Evolutionary conservation across 371 early-diverging fungal genomes (phyloP), one percentile per base, ranked within the genome.

Genomic region (Dichotomocladium elegans): DNA sequence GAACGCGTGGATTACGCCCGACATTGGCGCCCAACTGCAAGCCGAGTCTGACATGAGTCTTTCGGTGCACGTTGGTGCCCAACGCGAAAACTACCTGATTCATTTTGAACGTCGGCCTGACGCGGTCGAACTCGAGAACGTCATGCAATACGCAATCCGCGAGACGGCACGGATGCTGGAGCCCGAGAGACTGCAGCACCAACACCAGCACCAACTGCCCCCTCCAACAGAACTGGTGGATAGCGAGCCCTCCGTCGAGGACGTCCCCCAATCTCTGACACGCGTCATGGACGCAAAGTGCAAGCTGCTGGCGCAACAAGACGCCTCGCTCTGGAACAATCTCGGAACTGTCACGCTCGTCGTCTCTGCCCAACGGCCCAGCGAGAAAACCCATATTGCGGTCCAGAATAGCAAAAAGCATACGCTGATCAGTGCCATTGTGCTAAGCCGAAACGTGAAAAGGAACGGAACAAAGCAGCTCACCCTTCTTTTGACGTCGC

Each of bases 1-100:
- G 41, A 76, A 72, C 17, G 76, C 76, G 2, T 76, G 76, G 76
- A 66, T 76, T 17, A 26, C 66, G 3, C 61, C 72, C 8, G 70
- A 43, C 12, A 76, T 65, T 1, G 62, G 57, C 4, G 58, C 64
- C 15, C 48, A 66, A 7, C 63, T 61, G 8, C 64, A 63, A 19
- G 69, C 69, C 4, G 47, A 63, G n/a, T 70, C 72, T 0, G 76
- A 76, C 42, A 61, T 76, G 4, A 72, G 61, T 19, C 42, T 76
- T 8, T 68, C 72, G 5, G 45, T 76, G 0, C 66, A 47, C 43
- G 57, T 76, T 65, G 70, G 70, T 6, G 11, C 40, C 1, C 52
- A 60, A 27, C 64, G 66, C 31, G 76, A 76, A 37, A 72, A 72
- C 15, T 76, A 76, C 28, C 47, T 76, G n/a, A 46, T 76, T 7